Conservation (phyloP, 495 filamentous ascomycete species). For the Penicillium parvum region DNA sequence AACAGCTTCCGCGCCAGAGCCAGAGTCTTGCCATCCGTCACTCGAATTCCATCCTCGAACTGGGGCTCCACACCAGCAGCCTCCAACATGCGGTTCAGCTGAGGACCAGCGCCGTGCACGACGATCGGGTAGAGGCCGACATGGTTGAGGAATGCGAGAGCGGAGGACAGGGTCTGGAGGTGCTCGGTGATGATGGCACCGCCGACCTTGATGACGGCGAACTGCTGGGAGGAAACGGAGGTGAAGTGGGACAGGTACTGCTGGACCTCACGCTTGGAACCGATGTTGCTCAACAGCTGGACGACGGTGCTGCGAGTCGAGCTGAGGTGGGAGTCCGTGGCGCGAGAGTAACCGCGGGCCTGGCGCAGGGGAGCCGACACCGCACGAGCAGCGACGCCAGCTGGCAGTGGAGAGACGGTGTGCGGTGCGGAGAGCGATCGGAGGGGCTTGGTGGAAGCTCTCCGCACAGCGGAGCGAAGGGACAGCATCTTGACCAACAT, state of each 20-base stretch:
- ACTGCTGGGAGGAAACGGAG: slow-evolving; percentile 94
- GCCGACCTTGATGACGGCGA: slow-evolving; percentile 98
- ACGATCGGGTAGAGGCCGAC: slow-evolving; percentile 95
- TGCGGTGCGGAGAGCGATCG: slow-evolving; percentile 45
- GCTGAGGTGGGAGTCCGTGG: slow-evolving; percentile 44
- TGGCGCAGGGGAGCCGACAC: slow-evolving; percentile 26
- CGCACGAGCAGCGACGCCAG: slow-evolving; percentile 20
- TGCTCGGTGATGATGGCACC: slow-evolving; percentile 97
- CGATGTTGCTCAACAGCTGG: slow-evolving; percentile 91
- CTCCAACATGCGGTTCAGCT: slow-evolving; percentile 91
- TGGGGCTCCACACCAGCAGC: slow-evolving; percentile 90
- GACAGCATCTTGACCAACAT: slow-evolving; percentile 49
- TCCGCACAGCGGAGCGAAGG: slow-evolving; percentile 50
- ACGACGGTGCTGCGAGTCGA: slow-evolving; percentile 84
- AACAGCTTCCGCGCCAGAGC: slow-evolving; percentile 88
- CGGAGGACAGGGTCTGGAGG: slow-evolving; percentile 80
- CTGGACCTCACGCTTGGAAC: slow-evolving; percentile 94
- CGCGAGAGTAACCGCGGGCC: slow-evolving; percentile 44
- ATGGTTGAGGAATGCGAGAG: slow-evolving; percentile 88
- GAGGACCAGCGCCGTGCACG: slow-evolving; percentile 92
- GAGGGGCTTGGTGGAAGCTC: slow-evolving; percentile 46
- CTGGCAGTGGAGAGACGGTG: slow-evolving; percentile 29
- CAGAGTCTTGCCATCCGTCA: slow-evolving; percentile 94
- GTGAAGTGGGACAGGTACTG: slow-evolving; percentile 98
- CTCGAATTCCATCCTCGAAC: slow-evolving; percentile 93